Base-by-base conservation (phyloP, 257 asterid species). In the Solanum dulcamara region DNA sequence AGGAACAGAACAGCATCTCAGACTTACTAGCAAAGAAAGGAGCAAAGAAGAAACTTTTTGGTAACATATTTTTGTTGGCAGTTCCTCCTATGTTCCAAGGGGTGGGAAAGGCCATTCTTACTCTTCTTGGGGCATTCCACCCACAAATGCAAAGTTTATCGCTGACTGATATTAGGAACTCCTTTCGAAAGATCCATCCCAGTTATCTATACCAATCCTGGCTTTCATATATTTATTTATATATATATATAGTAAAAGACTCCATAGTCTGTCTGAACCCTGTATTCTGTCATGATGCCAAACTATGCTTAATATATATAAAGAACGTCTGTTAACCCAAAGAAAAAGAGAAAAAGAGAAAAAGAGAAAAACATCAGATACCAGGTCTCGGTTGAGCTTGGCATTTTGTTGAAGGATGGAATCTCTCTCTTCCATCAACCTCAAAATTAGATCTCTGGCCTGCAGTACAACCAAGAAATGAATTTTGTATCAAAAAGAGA, bases 341-440 rank as follows among this genome's bases (percentile, higher is more conserved):
- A 59, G 46, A 26, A 32, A 57, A 55, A 55, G 37, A 30, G 38
- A 59, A 7, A 48, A 38, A 71, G n/a, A 59, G 46, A 26, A 32
- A 57, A 55, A 55, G 37, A 30, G 38, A 59, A 7, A 48, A 38
- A 71, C 12, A 46, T 32, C 24, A 66, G 24, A 48, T 83, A 85
- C 88, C 88, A 85, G 68, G 50, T 85, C 88, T 85, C 80, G 64
- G 40, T 57, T 68, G 42, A 85, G 88, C 80, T 85, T 85, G 64
- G 37, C 32, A 80, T 85, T 85, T 81, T 51, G 48, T 71, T 14
- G 85, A 85, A 85, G 70, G 33, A 46, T 82, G 67, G 62, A 40
- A 67, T 81, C 84, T 51, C 84, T 66, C 82, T 81, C 88, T 48
- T 80, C 85, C 66, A 81, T 81, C 80, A 85, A 55, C 68, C 46